Evolutionary conservation across 2,329 filamentous ascomycete genomes (phyloP).

Genomic region (Huntiella bhutanensis): DNA sequence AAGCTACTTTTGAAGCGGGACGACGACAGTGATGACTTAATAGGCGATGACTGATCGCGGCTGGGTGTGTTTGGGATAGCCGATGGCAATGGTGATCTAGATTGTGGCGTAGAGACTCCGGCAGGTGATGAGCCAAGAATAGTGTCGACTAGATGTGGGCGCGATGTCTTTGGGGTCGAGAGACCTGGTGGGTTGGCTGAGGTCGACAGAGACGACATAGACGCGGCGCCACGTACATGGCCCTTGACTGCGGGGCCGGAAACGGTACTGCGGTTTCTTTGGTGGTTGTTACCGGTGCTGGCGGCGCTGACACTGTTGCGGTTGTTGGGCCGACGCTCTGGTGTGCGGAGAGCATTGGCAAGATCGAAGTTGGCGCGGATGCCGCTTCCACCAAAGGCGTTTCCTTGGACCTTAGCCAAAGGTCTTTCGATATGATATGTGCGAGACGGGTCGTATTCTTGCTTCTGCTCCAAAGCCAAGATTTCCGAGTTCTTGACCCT

Average conservation of each 20-base stretch:
- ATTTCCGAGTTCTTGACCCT: slow-evolving; percentile 97
- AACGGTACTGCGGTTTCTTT: slow-evolving; percentile 31
- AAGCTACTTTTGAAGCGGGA: slow-evolving; percentile 47
- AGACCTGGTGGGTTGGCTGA: neutral
- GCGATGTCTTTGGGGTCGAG: neutral
- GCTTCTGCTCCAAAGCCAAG: slow-evolving; percentile 78
- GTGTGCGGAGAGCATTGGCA: slow-evolving; percentile 16
- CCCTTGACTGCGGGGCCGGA: slow-evolving; percentile 9
- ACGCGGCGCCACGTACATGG: slow-evolving; percentile 13
- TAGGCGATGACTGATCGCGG: slow-evolving; percentile 58
- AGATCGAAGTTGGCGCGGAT: slow-evolving; percentile 26
- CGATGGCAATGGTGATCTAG: slow-evolving; percentile 11
- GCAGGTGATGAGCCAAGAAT: slow-evolving; percentile 7
- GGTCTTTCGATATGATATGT: slow-evolving; percentile 59
- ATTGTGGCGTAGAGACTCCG: slow-evolving; percentile 8
- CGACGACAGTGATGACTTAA: slow-evolving; percentile 71
- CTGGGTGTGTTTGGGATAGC: slow-evolving; percentile 34
- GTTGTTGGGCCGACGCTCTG: slow-evolving; percentile 22
- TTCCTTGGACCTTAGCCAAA: slow-evolving; percentile 56
- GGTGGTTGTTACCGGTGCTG: slow-evolving; percentile 9
- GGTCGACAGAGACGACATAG: slow-evolving; percentile 13
- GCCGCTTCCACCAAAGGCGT: slow-evolving; percentile 42
- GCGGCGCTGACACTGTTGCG: neutral
- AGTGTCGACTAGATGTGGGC: slow-evolving; percentile 2
- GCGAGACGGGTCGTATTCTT: slow-evolving; percentile 74